Base-by-base conservation (phyloP, 2,329 filamentous ascomycete species). In the Thielaviopsis punctulata region DNA sequence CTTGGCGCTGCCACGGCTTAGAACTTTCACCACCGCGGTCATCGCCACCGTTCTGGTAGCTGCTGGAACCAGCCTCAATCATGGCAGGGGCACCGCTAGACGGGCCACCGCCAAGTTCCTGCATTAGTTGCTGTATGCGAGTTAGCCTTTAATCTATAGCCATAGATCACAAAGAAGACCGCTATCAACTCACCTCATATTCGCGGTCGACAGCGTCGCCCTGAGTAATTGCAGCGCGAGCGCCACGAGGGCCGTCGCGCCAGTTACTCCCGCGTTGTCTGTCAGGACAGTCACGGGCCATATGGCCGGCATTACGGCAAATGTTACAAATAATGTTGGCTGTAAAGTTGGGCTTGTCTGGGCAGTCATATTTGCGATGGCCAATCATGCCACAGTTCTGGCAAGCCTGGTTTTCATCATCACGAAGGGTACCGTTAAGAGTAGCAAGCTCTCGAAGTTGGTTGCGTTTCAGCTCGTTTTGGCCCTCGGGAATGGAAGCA, bases 331-430 rank as follows among this genome's bases (percentile, higher is more conserved):
- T 96, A 65, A 98, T 96, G 69, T 88, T 96, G 61, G 92, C 89
- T n/a, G 92, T 98, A 69, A 84, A 96, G 70, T 98, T 98, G 65
- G 89, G 86, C 67, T 92, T 86, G 70, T 98, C 87, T 13, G 92
- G 92, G 61, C 92, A 98, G 65, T 98, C 92, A 66, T 95, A 96
- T 70, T 98, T 98, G 69, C 92, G 84, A 68, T 98, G 92, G 56
- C 92, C 92, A 58, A 98, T 98, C 75, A 96, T 88, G 61, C 92
- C 92, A 68, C 86, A 98, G 73, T 98, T 98, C 72, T 98, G 92
- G 70, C 92, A 98, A 59, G 92, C 92, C 67, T 98, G 92, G 68
- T 98, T 98, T 66, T 98, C 92, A 62, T 98, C 92, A 64, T 98
- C 92, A 72, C 92, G 90, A 19, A 98, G 82, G 8, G 92, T 98